A percentile compares a stretch with the other conserved stretches of the same genome.
Evolutionary conservation across 345 rosid genomes (phyloP).

Genomic region (Kandelia obovata): DNA sequence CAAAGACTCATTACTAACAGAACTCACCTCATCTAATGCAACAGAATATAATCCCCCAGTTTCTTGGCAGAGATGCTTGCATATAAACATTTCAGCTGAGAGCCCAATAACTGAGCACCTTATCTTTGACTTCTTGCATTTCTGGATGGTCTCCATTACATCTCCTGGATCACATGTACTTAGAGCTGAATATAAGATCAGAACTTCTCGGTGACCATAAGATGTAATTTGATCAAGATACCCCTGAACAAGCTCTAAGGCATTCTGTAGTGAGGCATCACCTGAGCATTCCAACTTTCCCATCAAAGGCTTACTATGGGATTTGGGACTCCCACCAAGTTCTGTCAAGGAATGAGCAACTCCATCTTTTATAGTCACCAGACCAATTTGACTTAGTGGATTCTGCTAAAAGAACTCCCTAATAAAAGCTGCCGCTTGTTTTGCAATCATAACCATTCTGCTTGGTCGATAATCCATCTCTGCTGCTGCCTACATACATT

Average conservation of each 20-base stretch:
- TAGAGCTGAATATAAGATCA: slow-evolving; percentile 72
- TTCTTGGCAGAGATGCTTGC: slow-evolving; percentile 89
- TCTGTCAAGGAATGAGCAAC: slow-evolving; percentile 74
- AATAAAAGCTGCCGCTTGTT: slow-evolving; percentile 69
- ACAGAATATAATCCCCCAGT: slow-evolving; percentile 78
- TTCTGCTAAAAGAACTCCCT: slow-evolving; percentile 93
- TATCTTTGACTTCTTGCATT: slow-evolving; percentile 74
- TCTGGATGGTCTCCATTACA: slow-evolving; percentile 72
- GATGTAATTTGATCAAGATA: slow-evolving; percentile 75
- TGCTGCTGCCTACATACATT: slow-evolving; percentile 64
- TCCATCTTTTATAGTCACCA: slow-evolving; percentile 75
- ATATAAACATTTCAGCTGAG: slow-evolving; percentile 82
- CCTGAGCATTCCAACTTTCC: slow-evolving; percentile 77
- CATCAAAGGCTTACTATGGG: slow-evolving; percentile 79
- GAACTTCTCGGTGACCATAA: slow-evolving; percentile 90
- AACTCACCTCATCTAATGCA: slow-evolving; percentile 81
- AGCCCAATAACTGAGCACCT: slow-evolving; percentile 93
- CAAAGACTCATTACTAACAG: slow-evolving; percentile 2
- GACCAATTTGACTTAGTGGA: slow-evolving; percentile 82
- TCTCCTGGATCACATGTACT: slow-evolving; percentile 94
- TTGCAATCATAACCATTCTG: slow-evolving; percentile 69
- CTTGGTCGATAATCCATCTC: slow-evolving; percentile 74
- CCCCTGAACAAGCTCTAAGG: slow-evolving; percentile 63
- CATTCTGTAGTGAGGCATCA: slow-evolving; percentile 85
- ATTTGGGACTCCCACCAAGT: slow-evolving; percentile 94